phyloP scores from a whole-genome alignment of 2,329 filamentous ascomycete species.

The Phaeosphaeria sp. region DNA sequence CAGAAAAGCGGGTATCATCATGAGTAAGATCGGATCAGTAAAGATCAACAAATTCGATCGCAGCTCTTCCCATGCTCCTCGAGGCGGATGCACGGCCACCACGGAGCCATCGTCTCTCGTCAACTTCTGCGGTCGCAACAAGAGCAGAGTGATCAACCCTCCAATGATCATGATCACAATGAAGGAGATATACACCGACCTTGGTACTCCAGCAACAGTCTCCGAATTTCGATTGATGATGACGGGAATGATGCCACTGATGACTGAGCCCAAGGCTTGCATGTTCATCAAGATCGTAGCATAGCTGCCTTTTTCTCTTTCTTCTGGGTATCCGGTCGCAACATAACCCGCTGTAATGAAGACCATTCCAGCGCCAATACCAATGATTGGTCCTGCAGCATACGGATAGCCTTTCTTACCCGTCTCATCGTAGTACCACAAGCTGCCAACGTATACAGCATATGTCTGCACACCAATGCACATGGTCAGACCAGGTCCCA shows the following conservation, averaged over 20 bases:
- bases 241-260: conserved; percentile 40
- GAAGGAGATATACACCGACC: conserved; percentile 40
- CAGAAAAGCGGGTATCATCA: conserved; percentile 40
- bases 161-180: conserved; percentile 38
- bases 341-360: conserved; percentile 42
- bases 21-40: conserved; percentile 32
- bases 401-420: conserved; percentile 40
- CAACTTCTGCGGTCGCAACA: conserved; percentile 37
- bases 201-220: conserved; percentile 36
- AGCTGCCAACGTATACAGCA: conserved; percentile 38
- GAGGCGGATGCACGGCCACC: conserved; percentile 33
- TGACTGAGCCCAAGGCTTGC: conserved; percentile 36
- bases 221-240: conserved; percentile 39
- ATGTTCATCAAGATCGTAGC: conserved; percentile 41
- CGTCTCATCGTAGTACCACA: conserved; percentile 42
- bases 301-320: conserved; percentile 37
- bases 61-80: conserved; percentile 35
- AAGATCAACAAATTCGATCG: conserved; percentile 35
- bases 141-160: conserved; percentile 28
- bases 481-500: conserved; percentile 40
- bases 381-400: conserved; percentile 38
- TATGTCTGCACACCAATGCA: conserved; percentile 41
- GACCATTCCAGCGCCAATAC: conserved; percentile 42
- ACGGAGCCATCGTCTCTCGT: conserved; percentile 38
- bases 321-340: conserved; percentile 39